Evolutionary conservation across 495 filamentous ascomycete species (phyloP).

Genomic region (Penicillium parvum): DNA sequence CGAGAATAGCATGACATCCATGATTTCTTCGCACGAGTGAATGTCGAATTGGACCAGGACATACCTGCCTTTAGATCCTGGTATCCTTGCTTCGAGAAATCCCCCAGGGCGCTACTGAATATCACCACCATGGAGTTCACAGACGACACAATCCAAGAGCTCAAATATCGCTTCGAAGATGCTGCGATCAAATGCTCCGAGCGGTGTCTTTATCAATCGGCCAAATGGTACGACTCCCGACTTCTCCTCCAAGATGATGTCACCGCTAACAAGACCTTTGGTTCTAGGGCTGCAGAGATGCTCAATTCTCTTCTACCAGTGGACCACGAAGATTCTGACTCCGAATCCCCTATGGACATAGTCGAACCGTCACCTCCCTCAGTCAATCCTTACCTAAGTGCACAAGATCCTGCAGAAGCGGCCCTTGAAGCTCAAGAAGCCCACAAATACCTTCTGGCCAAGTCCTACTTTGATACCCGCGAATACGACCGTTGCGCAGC

Average conservation of each 20-base stretch:
- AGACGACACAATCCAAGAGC: slow-evolving; percentile 40
- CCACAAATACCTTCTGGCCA: slow-evolving; percentile 81
- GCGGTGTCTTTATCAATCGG: slow-evolving; percentile 89
- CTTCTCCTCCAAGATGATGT: too few species aligned
- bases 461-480: slow-evolving; percentile 91
- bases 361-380: slow-evolving; percentile 25
- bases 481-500: slow-evolving; percentile 94
- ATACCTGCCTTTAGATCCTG: neutral
- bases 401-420: slow-evolving; percentile 62
- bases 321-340: slow-evolving; percentile 49
- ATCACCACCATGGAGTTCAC: slow-evolving; percentile 36
- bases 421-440: slow-evolving; percentile 75
- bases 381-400: slow-evolving; percentile 45
- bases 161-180: slow-evolving; percentile 67
- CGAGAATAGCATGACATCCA: too few species aligned
- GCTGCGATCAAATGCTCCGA: slow-evolving; percentile 89
- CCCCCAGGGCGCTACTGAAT: neutral
- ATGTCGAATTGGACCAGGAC: too few species aligned
- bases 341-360: slow-evolving; percentile 57
- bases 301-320: slow-evolving; percentile 67
- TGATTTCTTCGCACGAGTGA: too few species aligned
- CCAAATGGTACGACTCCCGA: slow-evolving; percentile 75
- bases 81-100: too few species aligned
- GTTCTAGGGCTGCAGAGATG: slow-evolving; percentile 84
- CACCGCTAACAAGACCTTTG: slow-evolving; percentile 1